These are phyloP conservation scores for Hibiscus tridactylites DNA, from an alignment of 345 rosid genomes.

Conservation along the genomic window DNA sequence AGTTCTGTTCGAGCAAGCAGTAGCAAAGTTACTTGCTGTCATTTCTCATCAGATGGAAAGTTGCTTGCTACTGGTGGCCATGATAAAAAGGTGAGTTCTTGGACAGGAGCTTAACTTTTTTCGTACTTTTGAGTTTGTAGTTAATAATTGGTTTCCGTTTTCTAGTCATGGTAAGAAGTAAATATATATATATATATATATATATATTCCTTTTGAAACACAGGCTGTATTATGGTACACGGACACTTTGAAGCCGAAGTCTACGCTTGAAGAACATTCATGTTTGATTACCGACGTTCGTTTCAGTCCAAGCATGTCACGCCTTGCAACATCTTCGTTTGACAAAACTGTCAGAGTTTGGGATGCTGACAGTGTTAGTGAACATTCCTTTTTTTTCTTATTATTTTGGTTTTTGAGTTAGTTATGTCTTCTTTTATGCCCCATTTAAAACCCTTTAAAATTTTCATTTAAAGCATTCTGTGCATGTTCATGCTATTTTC, in stretches of 20 bases:
- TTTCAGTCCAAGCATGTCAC: slow-evolving; percentile 81
- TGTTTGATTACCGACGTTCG: slow-evolving; percentile 83
- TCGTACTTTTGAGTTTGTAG: neutral
- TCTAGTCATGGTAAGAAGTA: slow-evolving; percentile 3
- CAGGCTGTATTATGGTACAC: slow-evolving; percentile 89
- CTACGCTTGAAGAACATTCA: slow-evolving; percentile 79
- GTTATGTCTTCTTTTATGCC: neutral
- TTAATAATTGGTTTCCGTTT: neutral
- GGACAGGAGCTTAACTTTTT: slow-evolving; percentile 1
- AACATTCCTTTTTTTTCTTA: neutral
- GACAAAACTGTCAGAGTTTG: slow-evolving; percentile 97
- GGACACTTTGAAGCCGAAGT: slow-evolving; percentile 61
- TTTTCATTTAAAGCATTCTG: neutral
- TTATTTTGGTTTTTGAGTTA: neutral
- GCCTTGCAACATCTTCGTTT: slow-evolving; percentile 91
- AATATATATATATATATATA: too few relatives aligned
- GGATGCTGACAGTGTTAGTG: slow-evolving; percentile 90
- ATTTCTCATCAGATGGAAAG: slow-evolving; percentile 96
- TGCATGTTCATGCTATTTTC: neutral
- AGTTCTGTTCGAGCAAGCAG: slow-evolving; percentile 69
- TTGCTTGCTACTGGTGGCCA: slow-evolving; percentile 95
- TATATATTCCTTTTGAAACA: neutral
- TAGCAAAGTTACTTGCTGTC: slow-evolving; percentile 74
- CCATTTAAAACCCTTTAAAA: neutral
- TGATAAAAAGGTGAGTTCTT: slow-evolving; percentile 71